A percentile compares a stretch with the other conserved stretches of the same genome.
These are phyloP conservation scores for Gossypium bickii DNA, from an alignment of 345 rosid species.

Conservation along the genomic window DNA sequence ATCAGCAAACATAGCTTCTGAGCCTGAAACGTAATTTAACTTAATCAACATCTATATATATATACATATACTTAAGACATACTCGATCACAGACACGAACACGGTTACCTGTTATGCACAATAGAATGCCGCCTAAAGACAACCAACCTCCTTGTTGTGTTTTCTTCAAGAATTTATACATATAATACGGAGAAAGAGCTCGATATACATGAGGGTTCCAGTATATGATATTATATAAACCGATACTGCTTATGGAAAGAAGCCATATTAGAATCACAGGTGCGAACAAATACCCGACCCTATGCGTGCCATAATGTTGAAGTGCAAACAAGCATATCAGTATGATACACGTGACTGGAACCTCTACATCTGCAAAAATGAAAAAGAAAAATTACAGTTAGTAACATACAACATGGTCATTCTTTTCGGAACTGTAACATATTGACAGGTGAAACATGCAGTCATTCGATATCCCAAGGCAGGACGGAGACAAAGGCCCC, in stretches of 20 bases:
- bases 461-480: not conserved
- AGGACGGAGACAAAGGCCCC: too few relatives aligned
- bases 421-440: not conserved
- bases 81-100: not conserved
- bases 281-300: constrained; percentile 68
- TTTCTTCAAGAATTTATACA: constrained; percentile 82
- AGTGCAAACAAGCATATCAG: constrained; percentile 66
- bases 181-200: constrained; percentile 92
- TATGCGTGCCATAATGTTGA: constrained; percentile 78
- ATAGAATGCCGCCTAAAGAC: constrained; percentile 91
- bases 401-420: not conserved
- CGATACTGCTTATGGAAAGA: constrained; percentile 75
- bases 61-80: not conserved
- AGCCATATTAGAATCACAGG: constrained; percentile 67
- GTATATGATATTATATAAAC: constrained; percentile 72
- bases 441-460: constrained; percentile 1
- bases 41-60: not conserved
- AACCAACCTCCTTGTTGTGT: constrained; percentile 87
- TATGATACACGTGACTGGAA: constrained; percentile 62
- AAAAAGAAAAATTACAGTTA: not conserved
- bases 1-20: constrained; percentile 99
- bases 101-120: constrained; percentile 83
- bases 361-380: constrained; percentile 59
- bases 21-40: constrained; percentile 41
- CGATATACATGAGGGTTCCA: constrained; percentile 88